Percentiles rank a stretch among this genome's conserved stretches.
Evolutionary conservation across 257 asterid genomes (phyloP).

Genomic region (Gardenia jasminoides): DNA sequence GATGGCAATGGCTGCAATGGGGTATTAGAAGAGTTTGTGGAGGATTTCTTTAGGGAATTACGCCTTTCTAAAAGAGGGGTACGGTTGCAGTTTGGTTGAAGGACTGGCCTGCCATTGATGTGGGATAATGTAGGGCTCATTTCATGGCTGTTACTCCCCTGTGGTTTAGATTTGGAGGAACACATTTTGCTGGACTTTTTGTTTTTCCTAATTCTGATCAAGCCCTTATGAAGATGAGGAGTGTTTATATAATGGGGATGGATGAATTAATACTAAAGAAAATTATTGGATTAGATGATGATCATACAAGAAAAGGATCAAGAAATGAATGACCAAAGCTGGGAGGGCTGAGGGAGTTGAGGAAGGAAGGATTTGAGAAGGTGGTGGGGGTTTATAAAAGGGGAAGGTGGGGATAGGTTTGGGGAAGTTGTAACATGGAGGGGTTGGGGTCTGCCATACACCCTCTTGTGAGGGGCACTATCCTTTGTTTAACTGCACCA

Average conservation of each 20-base stretch:
- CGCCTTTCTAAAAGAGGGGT: constrained; percentile 50
- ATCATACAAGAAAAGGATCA: background rate
- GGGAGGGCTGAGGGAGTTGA: background rate
- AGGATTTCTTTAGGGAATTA: constrained; percentile 37
- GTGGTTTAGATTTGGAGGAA: constrained; percentile 50
- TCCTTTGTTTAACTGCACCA: constrained; percentile 31
- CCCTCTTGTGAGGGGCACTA: constrained; percentile 42
- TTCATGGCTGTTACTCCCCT: constrained; percentile 14
- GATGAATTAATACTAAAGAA: background rate
- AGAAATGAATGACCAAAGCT: background rate
- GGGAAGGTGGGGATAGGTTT: constrained; percentile 22
- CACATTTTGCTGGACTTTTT: constrained; percentile 34
- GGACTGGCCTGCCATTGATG: constrained; percentile 42
- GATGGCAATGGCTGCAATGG: constrained; percentile 5
- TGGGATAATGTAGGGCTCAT: constrained; percentile 23
- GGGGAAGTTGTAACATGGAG: constrained; percentile 56
- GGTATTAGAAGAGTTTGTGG: constrained; percentile 8
- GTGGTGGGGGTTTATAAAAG: constrained; percentile 27
- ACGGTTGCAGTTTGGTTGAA: constrained; percentile 49
- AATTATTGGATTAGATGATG: constrained; percentile 10
- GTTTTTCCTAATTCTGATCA: background rate
- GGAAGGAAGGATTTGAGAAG: constrained; percentile 11
- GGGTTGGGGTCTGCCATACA: constrained; percentile 53
- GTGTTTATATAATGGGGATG: background rate
- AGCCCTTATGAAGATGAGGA: background rate